Base-by-base conservation (phyloP, 345 rosid genomes). In the Ceriops zippeliana region DNA sequence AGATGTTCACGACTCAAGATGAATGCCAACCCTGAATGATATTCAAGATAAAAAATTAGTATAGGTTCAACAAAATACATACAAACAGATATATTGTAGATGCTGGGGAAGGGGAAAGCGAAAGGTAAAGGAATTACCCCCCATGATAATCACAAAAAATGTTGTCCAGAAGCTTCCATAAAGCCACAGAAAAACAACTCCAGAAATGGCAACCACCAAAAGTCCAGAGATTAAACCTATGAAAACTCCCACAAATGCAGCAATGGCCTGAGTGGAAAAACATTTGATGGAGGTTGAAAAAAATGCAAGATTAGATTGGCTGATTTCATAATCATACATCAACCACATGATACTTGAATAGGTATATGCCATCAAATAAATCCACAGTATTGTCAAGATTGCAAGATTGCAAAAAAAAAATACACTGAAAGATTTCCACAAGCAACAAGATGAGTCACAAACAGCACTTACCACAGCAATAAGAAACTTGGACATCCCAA, bases 101-200 rank as follows among this genome's bases (percentile, higher is more conserved):
- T 47, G 26, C 38, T 31, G 7, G 57, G 57, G 53, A 63, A 70
- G 62, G 35, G 27, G 32, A 57, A 66, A 70, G 11, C 16, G 58
- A 76, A 26, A 31, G 11, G 47, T 54, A 76, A 26, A 31, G 37
- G 31, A 60, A 9, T 51, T 74, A 95, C 99, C 98, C 82, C 87
- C 96, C 9, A 88, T 68, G 51, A 84, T 71, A 62, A 90, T 80
- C 68, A 89, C 81, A 72, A 86, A 74, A 46, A 84, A 65, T 30
- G 98, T 89, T 63, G 85, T 86, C 98, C 98, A 91, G 76, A 91
- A 88, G 79, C 99, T 91, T 83, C 99, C 98, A 81, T 87, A 90
- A 65, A 87, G 80, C 97, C 98, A 91, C 31, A 91, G 76, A 59
- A 90, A 79, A 84, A 85, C 65, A 30, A 79, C 71, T 67, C 92